Evolutionary conservation across 352 stramenopile species (phyloP), one percentile per base, ranked within the genome.

Genomic region (Phytophthora megakarya): DNA sequence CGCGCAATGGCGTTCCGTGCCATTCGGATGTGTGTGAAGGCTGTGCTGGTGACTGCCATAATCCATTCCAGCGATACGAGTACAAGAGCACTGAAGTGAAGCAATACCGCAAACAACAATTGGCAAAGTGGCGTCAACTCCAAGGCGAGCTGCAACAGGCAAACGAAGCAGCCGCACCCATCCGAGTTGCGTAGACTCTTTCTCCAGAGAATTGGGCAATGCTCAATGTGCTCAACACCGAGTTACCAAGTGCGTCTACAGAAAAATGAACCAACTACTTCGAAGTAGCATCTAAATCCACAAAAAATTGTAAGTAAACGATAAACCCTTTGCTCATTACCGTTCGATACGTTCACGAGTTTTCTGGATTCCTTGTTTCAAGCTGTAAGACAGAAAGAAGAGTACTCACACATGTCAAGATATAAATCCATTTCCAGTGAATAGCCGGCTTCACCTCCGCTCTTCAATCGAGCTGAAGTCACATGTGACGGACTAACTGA

Each of bases 21-120:
- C 84, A 92, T 56, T 76, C 84, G 35, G 87, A 88, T 53, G 81
- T 80, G 12, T 95, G 86, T 48, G 69, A 83, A 47, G 86, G 86
- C 28, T 95, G 86, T 52, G 75, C 67, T 5, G 84, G 74, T 51
- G 78, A 88, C 53, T 95, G 86, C 67, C 73, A 72, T 45, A 95
- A 95, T 48, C 82, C 85, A 35, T 75, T 80, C 62, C 70, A 84
- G 45, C 69, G 81, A 23, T 93, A 93, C 61, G 70, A 72, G 64
- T 95, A 95, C 84, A 77, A 92, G 40, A 84, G 80, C 60, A 66
- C 76, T 12, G 64, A 81, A 44, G 84, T 95, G 45, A 62, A 75
- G 48, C 61, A 80, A 47, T 95, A 95, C 60, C 86, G 86, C 55
- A 85, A 89, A 65, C 42, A 78, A 67, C 79, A 82, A 44, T 57